Evolutionary conservation across 192 early-diverging fungal species (phyloP), one percentile per base, ranked within the genome.

Genomic region (Rhizophagus clarus): DNA sequence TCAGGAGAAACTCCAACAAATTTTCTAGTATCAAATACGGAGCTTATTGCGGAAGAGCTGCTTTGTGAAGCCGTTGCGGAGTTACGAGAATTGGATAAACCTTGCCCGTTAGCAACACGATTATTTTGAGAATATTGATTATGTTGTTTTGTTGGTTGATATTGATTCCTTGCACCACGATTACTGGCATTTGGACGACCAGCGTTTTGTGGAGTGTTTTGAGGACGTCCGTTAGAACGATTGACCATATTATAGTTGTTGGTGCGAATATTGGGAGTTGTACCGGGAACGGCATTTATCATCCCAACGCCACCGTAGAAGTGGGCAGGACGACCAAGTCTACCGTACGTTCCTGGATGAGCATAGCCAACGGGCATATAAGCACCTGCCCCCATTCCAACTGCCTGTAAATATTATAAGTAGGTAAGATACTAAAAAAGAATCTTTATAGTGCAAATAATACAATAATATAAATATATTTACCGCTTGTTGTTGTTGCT

Each of bases 31-130:
- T 70, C 68, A n/a, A 70, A 70, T 9, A 70, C 68, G 1, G 66
- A 68, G 66, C 66, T 15, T 31, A 68, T 32, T 72, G 83, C 82
- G 32, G 79, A 82, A 82, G 81, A 24, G 45, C 82, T 77, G 32
- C 79, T 81, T 79, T 85, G 86, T 22, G 74, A 47, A 47, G 24
- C 61, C 10, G 74, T 17, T 26, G 83, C 70, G 29, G 81, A 69
- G 40, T 75, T 79, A 63, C 81, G 83, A 71, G 85, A 80, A 42
- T 82, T 88, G 67, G 85, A 86, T 82, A 84, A 84, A 72, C 86
- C 87, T 85, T 92, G 90, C 82, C 88, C 87, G 76, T 89, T 88
- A 51, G 87, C 29, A 6, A 40, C 86, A 8, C 87, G 88, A 82
- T 88, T 88, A 51, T 84, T 87, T 67, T 87, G 85, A 49, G 77